Conservation (phyloP, 192 early-diverging fungal species). For the Linnemannia zychae region DNA sequence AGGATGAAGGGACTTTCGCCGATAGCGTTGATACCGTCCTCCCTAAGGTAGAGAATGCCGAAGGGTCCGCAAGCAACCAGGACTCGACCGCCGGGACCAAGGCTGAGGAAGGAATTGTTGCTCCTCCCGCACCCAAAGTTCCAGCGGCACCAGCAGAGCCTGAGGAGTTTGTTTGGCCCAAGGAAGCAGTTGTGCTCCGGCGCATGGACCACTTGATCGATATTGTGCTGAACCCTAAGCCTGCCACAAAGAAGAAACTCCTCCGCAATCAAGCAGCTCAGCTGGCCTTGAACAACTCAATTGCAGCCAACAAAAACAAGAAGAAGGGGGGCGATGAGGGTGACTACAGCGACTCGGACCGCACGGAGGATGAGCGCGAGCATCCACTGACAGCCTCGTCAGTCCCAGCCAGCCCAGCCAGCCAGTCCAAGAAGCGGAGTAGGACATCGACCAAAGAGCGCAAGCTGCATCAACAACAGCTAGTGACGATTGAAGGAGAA, state of each 20-base stretch:
- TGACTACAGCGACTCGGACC: slow-evolving; percentile 27
- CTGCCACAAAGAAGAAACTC: slow-evolving; percentile 60
- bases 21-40: background rate
- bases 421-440: slow-evolving; percentile 43
- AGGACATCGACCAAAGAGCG: slow-evolving; percentile 29
- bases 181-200: slow-evolving; percentile 65
- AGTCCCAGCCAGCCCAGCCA: slow-evolving; percentile 31
- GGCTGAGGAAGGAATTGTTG: slow-evolving; percentile 1
- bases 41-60: background rate
- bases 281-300: slow-evolving; percentile 41
- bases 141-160: slow-evolving; percentile 30
- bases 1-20: background rate
- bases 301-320: slow-evolving; percentile 36
- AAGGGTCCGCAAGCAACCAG: background rate
- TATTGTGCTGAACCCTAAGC: slow-evolving; percentile 65
- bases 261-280: slow-evolving; percentile 45
- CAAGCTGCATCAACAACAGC: background rate
- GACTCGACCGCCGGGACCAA: slow-evolving; percentile 3
- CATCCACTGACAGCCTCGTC: slow-evolving; percentile 14
- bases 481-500: slow-evolving; percentile 38
- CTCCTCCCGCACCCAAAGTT: background rate
- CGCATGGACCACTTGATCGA: slow-evolving; percentile 68
- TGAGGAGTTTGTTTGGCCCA: slow-evolving; percentile 66
- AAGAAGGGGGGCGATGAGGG: slow-evolving; percentile 29
- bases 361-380: slow-evolving; percentile 31